Conservation (phyloP, 1,284 basidiomycete species). For the Austropuccinia psidii region DNA sequence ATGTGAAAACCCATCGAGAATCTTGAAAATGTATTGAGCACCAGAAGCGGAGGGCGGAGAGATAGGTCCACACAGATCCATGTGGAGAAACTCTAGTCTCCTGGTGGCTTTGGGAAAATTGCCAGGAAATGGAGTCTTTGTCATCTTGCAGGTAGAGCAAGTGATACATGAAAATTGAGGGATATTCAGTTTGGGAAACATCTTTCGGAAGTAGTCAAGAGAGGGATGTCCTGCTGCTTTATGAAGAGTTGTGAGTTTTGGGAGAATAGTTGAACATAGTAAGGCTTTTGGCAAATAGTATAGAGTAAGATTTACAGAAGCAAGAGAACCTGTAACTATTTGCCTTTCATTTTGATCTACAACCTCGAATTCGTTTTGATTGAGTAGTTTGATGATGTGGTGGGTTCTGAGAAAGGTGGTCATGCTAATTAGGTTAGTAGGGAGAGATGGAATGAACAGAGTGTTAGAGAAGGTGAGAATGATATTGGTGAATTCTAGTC, state of each 20-base stretch:
- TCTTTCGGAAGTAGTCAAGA: background rate
- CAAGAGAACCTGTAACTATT: background rate
- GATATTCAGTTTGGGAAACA: background rate
- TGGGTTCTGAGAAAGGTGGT: background rate
- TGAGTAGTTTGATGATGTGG: background rate
- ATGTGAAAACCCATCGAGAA: constrained; percentile 9
- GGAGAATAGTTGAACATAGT: background rate
- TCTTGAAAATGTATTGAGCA: background rate
- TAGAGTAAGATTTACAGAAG: background rate
- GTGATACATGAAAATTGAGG: background rate
- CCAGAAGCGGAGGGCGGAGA: background rate
- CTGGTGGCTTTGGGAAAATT: constrained; percentile 4
- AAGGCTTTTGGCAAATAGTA: too few relatives aligned
- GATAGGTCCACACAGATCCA: constrained; percentile 5
- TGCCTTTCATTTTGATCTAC: background rate
- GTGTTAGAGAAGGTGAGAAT: too few relatives aligned
- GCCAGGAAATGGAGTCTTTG: background rate
- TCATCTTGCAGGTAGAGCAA: background rate
- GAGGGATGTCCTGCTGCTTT: background rate
- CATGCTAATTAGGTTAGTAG: background rate
- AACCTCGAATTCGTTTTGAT: background rate
- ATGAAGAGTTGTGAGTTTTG: background rate
- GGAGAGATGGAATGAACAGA: background rate
- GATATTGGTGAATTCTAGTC: too few relatives aligned
- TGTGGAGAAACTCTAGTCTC: constrained; percentile 1